phyloP scores from a whole-genome alignment of 495 filamentous ascomycete genomes.

The Trichoderma parareesei region DNA sequence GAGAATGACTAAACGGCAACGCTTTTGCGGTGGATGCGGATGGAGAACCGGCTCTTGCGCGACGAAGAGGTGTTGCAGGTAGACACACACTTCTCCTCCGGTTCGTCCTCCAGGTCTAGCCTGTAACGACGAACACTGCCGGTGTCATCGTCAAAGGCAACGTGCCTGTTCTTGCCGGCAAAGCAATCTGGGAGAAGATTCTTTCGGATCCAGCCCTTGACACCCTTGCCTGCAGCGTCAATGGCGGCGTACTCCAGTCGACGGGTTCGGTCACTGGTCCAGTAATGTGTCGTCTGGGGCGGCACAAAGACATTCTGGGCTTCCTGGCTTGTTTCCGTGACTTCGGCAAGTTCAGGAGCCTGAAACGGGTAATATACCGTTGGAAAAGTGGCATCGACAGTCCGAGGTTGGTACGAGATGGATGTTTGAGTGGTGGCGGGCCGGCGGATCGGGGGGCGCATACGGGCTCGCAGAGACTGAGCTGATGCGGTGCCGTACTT shows the following conservation, averaged over 20 bases:
- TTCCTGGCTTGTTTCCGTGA: slow-evolving; percentile 16
- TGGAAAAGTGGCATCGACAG: slow-evolving; percentile 14
- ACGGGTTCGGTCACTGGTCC: slow-evolving; percentile 47
- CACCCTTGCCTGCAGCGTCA: slow-evolving; percentile 43
- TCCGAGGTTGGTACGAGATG: slow-evolving; percentile 20
- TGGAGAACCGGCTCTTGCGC: not conserved
- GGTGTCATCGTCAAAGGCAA: slow-evolving; percentile 43
- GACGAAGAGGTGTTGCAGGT: not conserved
- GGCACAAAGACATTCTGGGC: slow-evolving; percentile 26
- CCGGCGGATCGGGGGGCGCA: slow-evolving; percentile 28
- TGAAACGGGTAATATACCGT: slow-evolving; percentile 41
- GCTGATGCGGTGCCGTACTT: slow-evolving; percentile 21
- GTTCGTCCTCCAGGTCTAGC: slow-evolving; percentile 35
- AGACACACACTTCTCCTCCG: slow-evolving; percentile 4
- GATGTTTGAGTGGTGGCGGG: slow-evolving; percentile 19
- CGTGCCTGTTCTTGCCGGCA: slow-evolving; percentile 34
- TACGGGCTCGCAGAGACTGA: slow-evolving; percentile 21
- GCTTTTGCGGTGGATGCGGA: slow-evolving; percentile 3
- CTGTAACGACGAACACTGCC: slow-evolving; percentile 49
- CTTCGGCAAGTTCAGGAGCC: slow-evolving; percentile 26
- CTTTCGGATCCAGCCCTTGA: slow-evolving; percentile 46
- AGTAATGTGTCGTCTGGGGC: slow-evolving; percentile 49
- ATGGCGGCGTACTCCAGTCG: slow-evolving; percentile 50
- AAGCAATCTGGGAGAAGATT: slow-evolving; percentile 48
- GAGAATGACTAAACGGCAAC: not conserved